Conservation (phyloP, 164 flowering plant genomes). For the Vitis rupestris region DNA sequence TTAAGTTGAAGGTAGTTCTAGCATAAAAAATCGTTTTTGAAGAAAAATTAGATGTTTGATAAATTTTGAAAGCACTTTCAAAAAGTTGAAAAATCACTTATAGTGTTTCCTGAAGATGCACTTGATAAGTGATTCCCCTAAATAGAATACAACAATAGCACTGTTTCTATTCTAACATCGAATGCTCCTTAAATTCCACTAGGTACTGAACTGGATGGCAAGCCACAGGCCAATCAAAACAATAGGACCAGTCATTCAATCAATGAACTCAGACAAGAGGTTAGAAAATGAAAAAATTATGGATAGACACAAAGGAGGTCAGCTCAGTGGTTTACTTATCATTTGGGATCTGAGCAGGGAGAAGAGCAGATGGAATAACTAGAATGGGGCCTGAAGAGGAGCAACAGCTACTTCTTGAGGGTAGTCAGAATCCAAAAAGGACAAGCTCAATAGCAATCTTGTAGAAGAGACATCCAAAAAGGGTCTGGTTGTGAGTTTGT, state of each 20-base stretch:
- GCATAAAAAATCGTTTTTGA: no score
- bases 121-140: no score
- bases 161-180: no score
- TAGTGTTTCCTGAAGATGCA: no score
- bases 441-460: slow-evolving; percentile 37
- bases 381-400: slow-evolving; percentile 20
- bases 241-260: slow-evolving; percentile 44
- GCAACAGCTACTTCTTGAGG: slow-evolving; percentile 32
- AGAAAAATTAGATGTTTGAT: no score
- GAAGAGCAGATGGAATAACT: slow-evolving; percentile 34
- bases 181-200: no score
- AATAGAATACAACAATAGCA: background rate
- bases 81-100: no score
- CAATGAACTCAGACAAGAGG: slow-evolving; percentile 19
- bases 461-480: slow-evolving; percentile 19
- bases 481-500: slow-evolving; percentile 48
- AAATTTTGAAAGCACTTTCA: no score
- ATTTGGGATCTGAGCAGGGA: slow-evolving; percentile 38
- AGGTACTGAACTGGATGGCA: slow-evolving; percentile 30
- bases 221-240: slow-evolving; percentile 19
- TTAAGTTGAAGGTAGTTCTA: no score
- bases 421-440: slow-evolving; percentile 39
- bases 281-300: background rate
- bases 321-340: slow-evolving; percentile 42
- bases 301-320: slow-evolving; percentile 29